These are phyloP conservation scores for Pestalotiopsis sp. DNA, from an alignment of 2,329 filamentous ascomycete genomes.

Conservation along the genomic window DNA sequence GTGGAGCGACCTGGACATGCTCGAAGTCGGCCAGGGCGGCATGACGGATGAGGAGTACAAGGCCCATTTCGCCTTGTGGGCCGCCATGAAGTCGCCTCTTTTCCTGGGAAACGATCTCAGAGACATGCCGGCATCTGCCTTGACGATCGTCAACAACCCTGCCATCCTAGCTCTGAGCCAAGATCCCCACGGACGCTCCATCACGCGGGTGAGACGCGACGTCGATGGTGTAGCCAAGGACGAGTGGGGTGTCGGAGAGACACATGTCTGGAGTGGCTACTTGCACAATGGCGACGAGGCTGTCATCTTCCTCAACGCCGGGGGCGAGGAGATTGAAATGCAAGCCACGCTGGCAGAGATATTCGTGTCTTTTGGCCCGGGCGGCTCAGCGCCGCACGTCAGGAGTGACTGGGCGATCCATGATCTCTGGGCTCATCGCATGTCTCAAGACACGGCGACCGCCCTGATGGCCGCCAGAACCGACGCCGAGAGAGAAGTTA, in stretches of 20 bases:
- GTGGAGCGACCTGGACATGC: slow-evolving; percentile 15
- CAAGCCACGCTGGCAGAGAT: slow-evolving; percentile 20
- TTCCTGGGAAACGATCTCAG: slow-evolving; percentile 12
- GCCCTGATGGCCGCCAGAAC: slow-evolving; percentile 17
- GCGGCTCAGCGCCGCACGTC: slow-evolving; percentile 22
- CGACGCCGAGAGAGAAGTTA: neutral
- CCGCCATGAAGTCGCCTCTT: slow-evolving; percentile 12
- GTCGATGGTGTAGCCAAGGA: slow-evolving; percentile 10
- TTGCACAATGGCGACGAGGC: slow-evolving; percentile 13
- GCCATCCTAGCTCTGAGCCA: slow-evolving; percentile 15
- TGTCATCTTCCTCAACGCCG: slow-evolving; percentile 14
- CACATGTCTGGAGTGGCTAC: slow-evolving; percentile 20
- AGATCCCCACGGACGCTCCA: slow-evolving; percentile 14
- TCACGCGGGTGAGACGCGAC: slow-evolving; percentile 13
- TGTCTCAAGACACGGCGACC: slow-evolving; percentile 18
- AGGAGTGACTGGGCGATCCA: slow-evolving; percentile 22
- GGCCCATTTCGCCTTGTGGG: slow-evolving; percentile 14
- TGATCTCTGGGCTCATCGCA: slow-evolving; percentile 24
- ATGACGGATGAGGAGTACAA: slow-evolving; percentile 17
- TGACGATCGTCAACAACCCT: slow-evolving; percentile 14
- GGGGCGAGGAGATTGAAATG: slow-evolving; percentile 9
- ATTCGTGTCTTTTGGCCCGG: slow-evolving; percentile 24
- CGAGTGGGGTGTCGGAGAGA: slow-evolving; percentile 19
- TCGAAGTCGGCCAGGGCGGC: slow-evolving; percentile 15
- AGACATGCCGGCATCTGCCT: slow-evolving; percentile 4